Base-by-base conservation (phyloP, 305 asterid genomes). In the Rubia tinctorum region DNA sequence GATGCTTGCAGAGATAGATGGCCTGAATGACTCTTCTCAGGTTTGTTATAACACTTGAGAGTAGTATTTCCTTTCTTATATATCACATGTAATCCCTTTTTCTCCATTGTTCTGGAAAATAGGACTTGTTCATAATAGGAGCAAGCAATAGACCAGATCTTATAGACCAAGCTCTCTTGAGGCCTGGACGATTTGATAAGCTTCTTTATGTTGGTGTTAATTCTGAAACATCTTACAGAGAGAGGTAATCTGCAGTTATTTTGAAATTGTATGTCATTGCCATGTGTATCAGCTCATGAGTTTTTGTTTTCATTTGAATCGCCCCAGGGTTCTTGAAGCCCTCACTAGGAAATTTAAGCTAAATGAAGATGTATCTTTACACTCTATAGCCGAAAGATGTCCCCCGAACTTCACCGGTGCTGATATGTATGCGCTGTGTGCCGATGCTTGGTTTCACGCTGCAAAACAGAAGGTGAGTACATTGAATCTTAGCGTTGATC, bases 1-100 rank as follows among this genome's bases (percentile, higher is more conserved):
- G 98, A 92, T 95, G 99, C 98, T 95, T 77, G 98, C 98, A 58
- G 97, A 92, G 85, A 91, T 94, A 71, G 99, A 92, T 82, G 99
- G 98, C 79, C 87, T 95, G 79, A 89, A 80, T 62, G 99, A 95
- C 86, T 86, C 95, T 72, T 75, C 90, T 61, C 99, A 95, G 97
- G 99, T 90, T 42, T 23, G 84, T 74, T 74, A 67, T 44, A 25
- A 22, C 73, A 72, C 44, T 70, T 18, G 7, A 63, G 22, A 53
- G 60, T 53, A 42, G 30, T 17, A 23, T 53, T 47, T 66, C 23
- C 70, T 60, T 70, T 43, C 23, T 73, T 70, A 42, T 49, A 63
- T 44, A 60, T 49, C 58, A 45, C 55, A 51, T 71, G 79, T 51
- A 65, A 65, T 51, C 17, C 58, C 58, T 79, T 12, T 45, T 49